Percentiles rank a stretch among this genome's conserved stretches.
phyloP scores from a whole-genome alignment of 352 stramenopile genomes.

The Thalassiosira hispida region DNA sequence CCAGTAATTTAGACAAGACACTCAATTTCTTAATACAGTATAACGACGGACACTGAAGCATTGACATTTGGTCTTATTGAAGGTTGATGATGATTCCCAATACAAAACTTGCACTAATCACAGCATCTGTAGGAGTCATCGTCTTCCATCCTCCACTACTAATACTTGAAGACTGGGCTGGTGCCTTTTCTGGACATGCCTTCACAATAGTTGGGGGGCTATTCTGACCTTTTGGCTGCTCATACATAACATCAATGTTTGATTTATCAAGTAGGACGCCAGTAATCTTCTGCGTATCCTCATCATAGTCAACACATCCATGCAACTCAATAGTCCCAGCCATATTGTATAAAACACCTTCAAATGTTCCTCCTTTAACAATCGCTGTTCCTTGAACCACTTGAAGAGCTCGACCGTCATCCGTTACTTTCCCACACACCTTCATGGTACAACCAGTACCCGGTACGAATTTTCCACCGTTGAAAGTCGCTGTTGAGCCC shows the following conservation, averaged over 20 bases:
- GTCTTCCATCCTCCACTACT: conserved; percentile 5
- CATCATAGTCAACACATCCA: conserved; percentile 40
- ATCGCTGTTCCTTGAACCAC: conserved; percentile 30
- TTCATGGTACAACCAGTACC: conserved; percentile 24
- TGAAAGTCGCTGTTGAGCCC: conserved; percentile 24
- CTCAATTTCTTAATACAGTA: background rate
- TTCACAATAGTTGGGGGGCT: conserved; percentile 6
- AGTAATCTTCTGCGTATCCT: conserved; percentile 23
- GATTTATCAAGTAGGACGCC: conserved; percentile 32
- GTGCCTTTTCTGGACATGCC: conserved; percentile 1
- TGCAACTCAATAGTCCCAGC: conserved; percentile 30
- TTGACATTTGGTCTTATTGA: too few species aligned
- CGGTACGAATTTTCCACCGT: conserved; percentile 28
- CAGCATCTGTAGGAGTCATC: background rate
- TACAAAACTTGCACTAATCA: background rate
- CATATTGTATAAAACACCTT: conserved; percentile 31
- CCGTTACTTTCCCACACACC: conserved; percentile 30
- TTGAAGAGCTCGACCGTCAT: conserved; percentile 25
- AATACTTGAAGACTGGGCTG: background rate
- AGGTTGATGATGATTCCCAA: background rate
- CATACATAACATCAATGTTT: conserved; percentile 37
- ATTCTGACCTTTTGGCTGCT: conserved; percentile 2
- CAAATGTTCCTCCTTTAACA: conserved; percentile 31
- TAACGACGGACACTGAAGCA: background rate
- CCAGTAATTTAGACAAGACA: background rate